Base-by-base conservation (phyloP, 441 rosid genomes). In the Dalechampia spathulata region DNA sequence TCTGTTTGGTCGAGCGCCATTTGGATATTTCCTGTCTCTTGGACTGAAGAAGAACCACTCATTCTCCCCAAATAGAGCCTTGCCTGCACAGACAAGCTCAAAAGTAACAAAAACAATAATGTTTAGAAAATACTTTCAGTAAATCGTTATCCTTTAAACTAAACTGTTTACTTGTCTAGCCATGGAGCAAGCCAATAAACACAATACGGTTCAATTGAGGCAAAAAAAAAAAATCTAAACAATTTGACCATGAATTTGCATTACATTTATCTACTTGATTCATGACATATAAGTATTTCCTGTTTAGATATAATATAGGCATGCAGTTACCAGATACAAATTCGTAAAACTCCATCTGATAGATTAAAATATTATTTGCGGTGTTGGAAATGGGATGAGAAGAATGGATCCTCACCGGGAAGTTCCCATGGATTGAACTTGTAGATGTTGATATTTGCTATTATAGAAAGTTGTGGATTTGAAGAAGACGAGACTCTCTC, bases 391-490 rank as follows among this genome's bases (percentile, higher is more conserved):
- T n/a, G n/a, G n/a, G n/a, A n/a, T n/a, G n/a, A n/a, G n/a, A n/a
- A n/a, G n/a, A 39, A 7, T 14, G 37, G 12, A 38, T 17, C 3
- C 23, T 28, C 45, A 73, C 81, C 74, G 5, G 76, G 78, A 73
- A 77, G 81, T 43, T 73, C 81, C 78, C 76, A 77, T 0, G 78
- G 74, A 65, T 68, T 60, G 63, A 67, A 68, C 68, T 67, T 68
- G 70, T 73, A 71, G 62, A 73, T 71, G 41, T 76, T 54, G 39
- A 67, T 61, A 16, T 67, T 70, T 17, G 77, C 81, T 39, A 70
- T 70, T 15, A 70, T 45, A 34, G 67, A 50, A 52, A 46, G 26
- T 28, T 44, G 32, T 1, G 59, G 63, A 51, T 43, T 52, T 25
- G 66, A 53, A 36, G 76, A 49, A 36, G 68, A 55, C 1, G 64